phyloP scores from a whole-genome alignment of 2,329 filamentous ascomycete genomes.

The Fusarium floridanum region DNA sequence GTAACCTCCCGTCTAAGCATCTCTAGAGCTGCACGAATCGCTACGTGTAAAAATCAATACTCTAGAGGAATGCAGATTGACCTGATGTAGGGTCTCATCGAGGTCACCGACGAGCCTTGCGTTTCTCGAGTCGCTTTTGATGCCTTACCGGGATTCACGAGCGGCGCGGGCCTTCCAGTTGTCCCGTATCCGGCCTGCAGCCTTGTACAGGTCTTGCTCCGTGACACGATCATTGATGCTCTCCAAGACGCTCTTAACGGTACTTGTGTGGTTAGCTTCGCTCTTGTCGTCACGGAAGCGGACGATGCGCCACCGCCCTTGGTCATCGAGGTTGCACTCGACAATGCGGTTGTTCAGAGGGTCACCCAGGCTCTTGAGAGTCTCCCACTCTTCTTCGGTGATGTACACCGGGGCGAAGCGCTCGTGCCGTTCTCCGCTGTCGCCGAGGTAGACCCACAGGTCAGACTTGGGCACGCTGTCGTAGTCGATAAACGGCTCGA shows the following conservation, averaged over 20 bases:
- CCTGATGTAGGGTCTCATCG: neutral
- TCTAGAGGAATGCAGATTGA: neutral
- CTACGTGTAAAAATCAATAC: neutral
- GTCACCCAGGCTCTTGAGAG: conserved; percentile 78
- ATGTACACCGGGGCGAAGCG: conserved; percentile 77
- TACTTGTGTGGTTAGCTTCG: conserved; percentile 89
- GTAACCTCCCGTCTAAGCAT: neutral
- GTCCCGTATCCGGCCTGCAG: conserved; percentile 78
- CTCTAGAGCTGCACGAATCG: neutral
- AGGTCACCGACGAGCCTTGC: neutral
- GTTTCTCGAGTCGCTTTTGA: conserved; percentile 46
- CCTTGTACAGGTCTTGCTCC: conserved; percentile 81
- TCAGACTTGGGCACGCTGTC: conserved; percentile 81
- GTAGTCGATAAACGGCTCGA: conserved; percentile 79
- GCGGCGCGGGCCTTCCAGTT: conserved; percentile 76
- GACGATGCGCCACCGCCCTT: conserved; percentile 85
- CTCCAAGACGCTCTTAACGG: conserved; percentile 87
- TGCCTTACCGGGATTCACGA: conserved; percentile 66
- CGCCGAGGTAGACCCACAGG: conserved; percentile 77
- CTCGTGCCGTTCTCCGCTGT: conserved; percentile 68
- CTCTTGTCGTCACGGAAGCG: conserved; percentile 93
- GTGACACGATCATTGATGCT: conserved; percentile 90
- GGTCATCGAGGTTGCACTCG: conserved; percentile 85
- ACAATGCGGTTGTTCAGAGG: conserved; percentile 90
- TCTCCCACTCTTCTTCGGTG: conserved; percentile 84